These are phyloP conservation scores for Populus nigra DNA, from an alignment of 345 rosid species.

Conservation along the genomic window DNA sequence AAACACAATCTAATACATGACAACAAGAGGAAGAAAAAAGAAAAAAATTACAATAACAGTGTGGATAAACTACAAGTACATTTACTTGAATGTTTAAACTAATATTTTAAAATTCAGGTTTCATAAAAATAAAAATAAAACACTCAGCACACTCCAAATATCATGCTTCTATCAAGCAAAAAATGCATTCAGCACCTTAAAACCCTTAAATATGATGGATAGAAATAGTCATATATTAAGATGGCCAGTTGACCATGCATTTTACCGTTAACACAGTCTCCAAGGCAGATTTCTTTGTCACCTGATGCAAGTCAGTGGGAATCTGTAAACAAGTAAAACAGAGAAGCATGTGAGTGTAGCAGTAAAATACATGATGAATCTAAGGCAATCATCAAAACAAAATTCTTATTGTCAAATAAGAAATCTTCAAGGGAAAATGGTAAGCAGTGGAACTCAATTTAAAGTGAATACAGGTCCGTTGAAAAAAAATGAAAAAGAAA, in stretches of 20 bases:
- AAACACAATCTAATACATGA: not conserved
- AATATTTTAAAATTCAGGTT: not conserved
- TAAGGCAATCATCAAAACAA: not conserved
- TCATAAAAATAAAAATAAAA: not conserved
- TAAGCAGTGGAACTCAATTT: not conserved
- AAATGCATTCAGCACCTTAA: not conserved
- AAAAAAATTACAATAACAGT: not conserved
- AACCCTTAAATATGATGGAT: not conserved
- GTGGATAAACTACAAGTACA: not conserved
- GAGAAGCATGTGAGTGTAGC: constrained; percentile 4
- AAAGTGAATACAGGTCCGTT: not conserved
- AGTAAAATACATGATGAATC: constrained; percentile 8
- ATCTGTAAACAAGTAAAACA: constrained; percentile 54
- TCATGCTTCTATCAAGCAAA: not conserved
- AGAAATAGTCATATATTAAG: not conserved
- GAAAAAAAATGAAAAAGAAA: not conserved
- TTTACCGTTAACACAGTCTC: constrained; percentile 99
- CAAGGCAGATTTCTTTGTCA: constrained; percentile 80
- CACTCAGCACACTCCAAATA: not conserved
- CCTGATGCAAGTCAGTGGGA: constrained; percentile 96
- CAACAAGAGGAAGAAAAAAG: not conserved
- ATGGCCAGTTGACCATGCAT: not conserved
- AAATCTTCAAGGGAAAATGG: not conserved
- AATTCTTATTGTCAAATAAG: not conserved
- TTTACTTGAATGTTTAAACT: not conserved